These are phyloP conservation scores for Lentinus brumalis DNA, from an alignment of 768 basidiomycete genomes.

Conservation along the genomic window DNA sequence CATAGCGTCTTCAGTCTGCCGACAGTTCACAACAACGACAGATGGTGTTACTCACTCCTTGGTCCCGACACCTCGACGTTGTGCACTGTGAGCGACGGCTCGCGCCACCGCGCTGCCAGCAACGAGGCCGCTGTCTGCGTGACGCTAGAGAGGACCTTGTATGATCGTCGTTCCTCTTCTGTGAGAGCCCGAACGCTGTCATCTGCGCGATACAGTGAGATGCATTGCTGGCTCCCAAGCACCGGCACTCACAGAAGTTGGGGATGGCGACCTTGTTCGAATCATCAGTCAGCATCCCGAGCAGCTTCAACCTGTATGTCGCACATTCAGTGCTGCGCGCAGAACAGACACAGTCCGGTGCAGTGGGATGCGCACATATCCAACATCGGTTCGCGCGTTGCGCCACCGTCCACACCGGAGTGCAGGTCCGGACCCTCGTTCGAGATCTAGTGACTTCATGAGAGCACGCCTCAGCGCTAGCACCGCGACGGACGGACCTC, in stretches of 20 bases:
- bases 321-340: neutral
- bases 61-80: constrained; percentile 83
- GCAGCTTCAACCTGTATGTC: constrained; percentile 65
- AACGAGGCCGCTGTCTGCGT: constrained; percentile 68
- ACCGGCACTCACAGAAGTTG: constrained; percentile 69
- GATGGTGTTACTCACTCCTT: constrained; percentile 51
- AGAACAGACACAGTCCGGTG: neutral
- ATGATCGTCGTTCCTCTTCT: constrained; percentile 65
- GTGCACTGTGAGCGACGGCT: constrained; percentile 89
- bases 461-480: neutral
- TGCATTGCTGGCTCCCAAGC: neutral
- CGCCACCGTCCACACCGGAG: constrained; percentile 94
- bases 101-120: constrained; percentile 81
- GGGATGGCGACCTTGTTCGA: constrained; percentile 68
- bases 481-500: constrained; percentile 46
- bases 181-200: constrained; percentile 74
- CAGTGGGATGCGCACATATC: constrained; percentile 65
- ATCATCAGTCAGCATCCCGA: constrained; percentile 67
- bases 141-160: constrained; percentile 67
- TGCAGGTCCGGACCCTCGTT: constrained; percentile 82
- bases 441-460: constrained; percentile 50
- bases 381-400: constrained; percentile 83
- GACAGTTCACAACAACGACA: neutral
- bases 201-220: constrained; percentile 44
- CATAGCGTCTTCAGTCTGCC: neutral